These are phyloP conservation scores for Fraxinus velutina DNA, from an alignment of 305 asterid species.

Conservation along the genomic window DNA sequence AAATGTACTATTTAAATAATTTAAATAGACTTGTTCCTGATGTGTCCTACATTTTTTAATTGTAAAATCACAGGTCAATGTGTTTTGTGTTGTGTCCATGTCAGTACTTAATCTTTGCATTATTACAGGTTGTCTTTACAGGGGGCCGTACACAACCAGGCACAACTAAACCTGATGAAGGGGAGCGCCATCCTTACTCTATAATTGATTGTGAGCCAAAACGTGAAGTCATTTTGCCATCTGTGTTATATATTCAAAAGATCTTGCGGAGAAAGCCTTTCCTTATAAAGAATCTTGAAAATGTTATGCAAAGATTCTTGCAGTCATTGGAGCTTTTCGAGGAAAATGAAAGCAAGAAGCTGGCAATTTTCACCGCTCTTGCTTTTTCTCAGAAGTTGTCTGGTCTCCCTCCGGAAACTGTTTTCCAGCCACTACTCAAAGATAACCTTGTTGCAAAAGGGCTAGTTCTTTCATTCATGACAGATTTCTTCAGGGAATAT, in stretches of 20 bases:
- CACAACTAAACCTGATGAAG: constrained; percentile 94
- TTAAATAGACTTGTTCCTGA: neutral
- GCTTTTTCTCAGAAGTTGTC: constrained; percentile 98
- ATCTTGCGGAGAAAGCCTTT: constrained; percentile 83
- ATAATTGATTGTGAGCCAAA: constrained; percentile 74
- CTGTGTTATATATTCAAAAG: constrained; percentile 86
- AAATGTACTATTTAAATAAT: neutral
- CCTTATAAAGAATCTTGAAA: constrained; percentile 95
- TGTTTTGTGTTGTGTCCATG: neutral
- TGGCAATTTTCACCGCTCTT: constrained; percentile 95
- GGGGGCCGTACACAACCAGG: constrained; percentile 99
- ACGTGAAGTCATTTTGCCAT: constrained; percentile 85
- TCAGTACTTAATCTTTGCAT: constrained; percentile 9
- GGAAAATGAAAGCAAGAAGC: constrained; percentile 94
- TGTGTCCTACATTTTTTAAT: neutral
- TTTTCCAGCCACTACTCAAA: constrained; percentile 91
- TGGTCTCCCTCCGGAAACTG: constrained; percentile 97
- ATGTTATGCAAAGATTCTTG: constrained; percentile 90
- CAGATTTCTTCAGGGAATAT: constrained; percentile 94
- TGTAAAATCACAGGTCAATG: neutral
- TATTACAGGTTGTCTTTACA: constrained; percentile 73
- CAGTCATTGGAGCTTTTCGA: constrained; percentile 94
- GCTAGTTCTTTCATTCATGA: constrained; percentile 86
- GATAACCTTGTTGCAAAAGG: constrained; percentile 97
- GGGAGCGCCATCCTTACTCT: constrained; percentile 92